These are phyloP conservation scores for Citrullus mucosospermus DNA, from an alignment of 306 rosid species.

Conservation along the genomic window DNA sequence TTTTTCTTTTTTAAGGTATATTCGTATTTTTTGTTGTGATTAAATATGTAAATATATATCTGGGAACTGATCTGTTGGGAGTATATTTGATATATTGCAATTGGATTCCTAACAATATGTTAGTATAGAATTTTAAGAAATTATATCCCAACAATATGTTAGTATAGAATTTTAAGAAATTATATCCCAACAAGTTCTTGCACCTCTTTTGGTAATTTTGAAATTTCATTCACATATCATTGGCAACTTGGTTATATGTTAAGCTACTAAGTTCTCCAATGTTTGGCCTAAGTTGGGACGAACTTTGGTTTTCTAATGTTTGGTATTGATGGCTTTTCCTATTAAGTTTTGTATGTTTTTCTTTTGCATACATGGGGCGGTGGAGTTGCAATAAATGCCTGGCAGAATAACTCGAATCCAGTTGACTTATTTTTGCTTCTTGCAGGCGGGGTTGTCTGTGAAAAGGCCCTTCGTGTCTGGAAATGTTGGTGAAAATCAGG, in stretches of 20 bases:
- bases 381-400: not conserved
- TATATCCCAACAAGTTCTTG: not conserved
- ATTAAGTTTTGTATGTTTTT: not conserved
- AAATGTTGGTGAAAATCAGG: constrained; percentile 42
- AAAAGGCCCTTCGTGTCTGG: constrained; percentile 28
- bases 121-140: not conserved
- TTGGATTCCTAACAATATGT: no score
- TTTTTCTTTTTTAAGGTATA: not conserved
- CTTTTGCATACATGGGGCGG: not conserved
- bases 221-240: not conserved
- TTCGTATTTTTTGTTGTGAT: no score
- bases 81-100: no score
- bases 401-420: not conserved
- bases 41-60: not conserved
- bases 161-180: not conserved
- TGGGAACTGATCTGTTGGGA: no score
- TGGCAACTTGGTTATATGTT: not conserved
- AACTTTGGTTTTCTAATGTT: not conserved
- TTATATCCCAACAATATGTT: not conserved
- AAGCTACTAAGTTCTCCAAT: not conserved
- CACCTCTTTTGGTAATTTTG: not conserved
- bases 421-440: not conserved
- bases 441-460: constrained; percentile 48
- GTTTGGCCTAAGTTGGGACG: not conserved
- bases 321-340: not conserved